These are phyloP conservation scores for Dipteronia sinensis DNA, from an alignment of 345 rosid genomes.

Conservation along the genomic window DNA sequence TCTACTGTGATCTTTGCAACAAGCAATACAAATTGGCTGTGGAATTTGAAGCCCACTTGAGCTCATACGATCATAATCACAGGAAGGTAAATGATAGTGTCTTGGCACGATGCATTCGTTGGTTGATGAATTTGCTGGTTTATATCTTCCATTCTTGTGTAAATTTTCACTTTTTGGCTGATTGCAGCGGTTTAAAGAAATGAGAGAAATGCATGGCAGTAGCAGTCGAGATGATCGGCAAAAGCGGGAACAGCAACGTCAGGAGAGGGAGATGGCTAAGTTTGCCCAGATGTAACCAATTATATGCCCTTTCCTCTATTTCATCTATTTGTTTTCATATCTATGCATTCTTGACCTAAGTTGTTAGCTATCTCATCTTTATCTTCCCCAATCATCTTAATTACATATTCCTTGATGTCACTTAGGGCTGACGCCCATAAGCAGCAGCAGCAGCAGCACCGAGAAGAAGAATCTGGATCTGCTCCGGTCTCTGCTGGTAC, in stretches of 20 bases:
- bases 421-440: constrained; percentile 86
- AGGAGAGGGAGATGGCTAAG: constrained; percentile 89
- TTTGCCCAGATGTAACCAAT: constrained; percentile 51
- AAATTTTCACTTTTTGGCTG: not conserved
- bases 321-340: not conserved
- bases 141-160: not conserved
- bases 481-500: constrained; percentile 40
- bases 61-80: constrained; percentile 99
- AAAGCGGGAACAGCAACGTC: constrained; percentile 87
- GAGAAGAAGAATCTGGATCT: constrained; percentile 49
- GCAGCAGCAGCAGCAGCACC: constrained; percentile 51
- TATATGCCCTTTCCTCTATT: not conserved
- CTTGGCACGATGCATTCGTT: not conserved
- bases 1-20: constrained; percentile 94
- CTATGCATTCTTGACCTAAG: constrained; percentile 1
- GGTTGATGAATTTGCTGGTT: constrained; percentile 2
- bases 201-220: constrained; percentile 88
- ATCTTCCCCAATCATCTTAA: not conserved
- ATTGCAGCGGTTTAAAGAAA: constrained; percentile 90
- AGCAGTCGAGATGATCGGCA: constrained; percentile 92
- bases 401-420: constrained; percentile 6
- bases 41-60: constrained; percentile 94
- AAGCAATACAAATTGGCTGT: constrained; percentile 94
- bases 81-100: constrained; percentile 65
- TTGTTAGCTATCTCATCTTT: not conserved